Conservation (phyloP, 176 grass and related monocot species). For the Aegilops tauschii region DNA sequence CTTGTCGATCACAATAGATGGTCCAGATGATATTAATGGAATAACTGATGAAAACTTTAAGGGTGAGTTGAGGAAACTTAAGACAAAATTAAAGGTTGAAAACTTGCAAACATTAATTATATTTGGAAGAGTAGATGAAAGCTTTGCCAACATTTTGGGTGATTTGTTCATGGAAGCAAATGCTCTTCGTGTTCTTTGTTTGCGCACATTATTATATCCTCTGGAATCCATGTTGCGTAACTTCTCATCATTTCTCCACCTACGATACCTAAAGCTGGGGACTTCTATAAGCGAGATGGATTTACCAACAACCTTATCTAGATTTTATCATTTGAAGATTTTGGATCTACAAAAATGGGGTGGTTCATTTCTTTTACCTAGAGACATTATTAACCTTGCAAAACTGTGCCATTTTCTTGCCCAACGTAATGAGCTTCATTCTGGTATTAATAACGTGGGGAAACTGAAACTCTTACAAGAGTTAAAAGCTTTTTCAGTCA, state of each 20-base stretch:
- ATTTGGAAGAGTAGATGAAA: not conserved
- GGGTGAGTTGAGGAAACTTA: not conserved
- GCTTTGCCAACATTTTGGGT: not conserved
- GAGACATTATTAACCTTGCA: not conserved
- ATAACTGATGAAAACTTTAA: not conserved
- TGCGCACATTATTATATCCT: not conserved
- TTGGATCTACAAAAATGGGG: fast-evolving
- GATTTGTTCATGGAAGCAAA: not conserved
- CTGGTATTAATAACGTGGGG: not conserved
- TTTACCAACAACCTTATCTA: not conserved
- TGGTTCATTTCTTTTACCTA: fast-evolving
- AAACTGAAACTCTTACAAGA: slow-evolving; percentile 1
- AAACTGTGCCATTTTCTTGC: not conserved
- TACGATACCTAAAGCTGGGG: slow-evolving; percentile 6
- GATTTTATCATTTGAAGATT: not conserved
- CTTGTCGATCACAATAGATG: not conserved
- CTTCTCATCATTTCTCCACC: not conserved
- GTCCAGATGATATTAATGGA: not conserved
- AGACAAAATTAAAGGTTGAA: not conserved
- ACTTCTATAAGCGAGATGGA: fast-evolving
- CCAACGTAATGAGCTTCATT: not conserved
- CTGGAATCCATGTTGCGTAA: not conserved
- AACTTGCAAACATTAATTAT: slow-evolving; percentile 26
- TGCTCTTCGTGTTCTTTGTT: not conserved
- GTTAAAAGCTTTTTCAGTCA: not conserved